Conservation (phyloP, 2,329 filamentous ascomycete species). For the Daldinia sp. region DNA sequence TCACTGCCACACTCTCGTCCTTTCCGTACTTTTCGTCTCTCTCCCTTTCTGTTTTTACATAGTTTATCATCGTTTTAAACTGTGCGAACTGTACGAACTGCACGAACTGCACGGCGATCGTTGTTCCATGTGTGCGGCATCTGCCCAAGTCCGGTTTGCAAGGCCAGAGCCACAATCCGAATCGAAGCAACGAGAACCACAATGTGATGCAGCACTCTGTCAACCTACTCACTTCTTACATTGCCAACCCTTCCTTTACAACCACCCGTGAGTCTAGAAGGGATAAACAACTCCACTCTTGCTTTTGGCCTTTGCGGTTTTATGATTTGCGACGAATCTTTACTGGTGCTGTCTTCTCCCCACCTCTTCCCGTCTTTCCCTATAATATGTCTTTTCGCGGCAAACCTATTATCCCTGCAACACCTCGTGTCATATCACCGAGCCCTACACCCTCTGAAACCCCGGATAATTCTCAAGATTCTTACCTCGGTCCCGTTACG, state of each 20-base stretch:
- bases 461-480: conserved; percentile 63
- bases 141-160: conserved; percentile 20
- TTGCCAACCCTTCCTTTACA: conserved; percentile 45
- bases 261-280: conserved; percentile 55
- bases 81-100: too few relatives aligned
- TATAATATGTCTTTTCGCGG: conserved; percentile 61
- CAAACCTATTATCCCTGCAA: conserved; percentile 71
- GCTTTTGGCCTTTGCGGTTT: conserved; percentile 58
- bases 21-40: too few relatives aligned
- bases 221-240: conserved; percentile 47
- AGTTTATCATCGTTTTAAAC: conserved; percentile 25
- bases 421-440: conserved; percentile 88
- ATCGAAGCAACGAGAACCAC: conserved; percentile 40
- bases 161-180: conserved; percentile 12
- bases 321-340: conserved; percentile 59
- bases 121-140: conserved; percentile 23
- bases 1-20: neutral
- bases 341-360: conserved; percentile 63
- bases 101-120: conserved; percentile 4
- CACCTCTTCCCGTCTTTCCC: conserved; percentile 68
- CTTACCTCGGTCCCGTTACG: conserved; percentile 76
- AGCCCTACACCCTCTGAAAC: conserved; percentile 76
- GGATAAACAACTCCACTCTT: conserved; percentile 60
- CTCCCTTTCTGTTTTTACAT: too few relatives aligned
- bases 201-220: conserved; percentile 64